Percentiles rank a stretch among this genome's conserved stretches.
These are phyloP conservation scores for Phyllosticta paracitricarpa DNA, from an alignment of 2,329 filamentous ascomycete genomes.

Conservation along the genomic window DNA sequence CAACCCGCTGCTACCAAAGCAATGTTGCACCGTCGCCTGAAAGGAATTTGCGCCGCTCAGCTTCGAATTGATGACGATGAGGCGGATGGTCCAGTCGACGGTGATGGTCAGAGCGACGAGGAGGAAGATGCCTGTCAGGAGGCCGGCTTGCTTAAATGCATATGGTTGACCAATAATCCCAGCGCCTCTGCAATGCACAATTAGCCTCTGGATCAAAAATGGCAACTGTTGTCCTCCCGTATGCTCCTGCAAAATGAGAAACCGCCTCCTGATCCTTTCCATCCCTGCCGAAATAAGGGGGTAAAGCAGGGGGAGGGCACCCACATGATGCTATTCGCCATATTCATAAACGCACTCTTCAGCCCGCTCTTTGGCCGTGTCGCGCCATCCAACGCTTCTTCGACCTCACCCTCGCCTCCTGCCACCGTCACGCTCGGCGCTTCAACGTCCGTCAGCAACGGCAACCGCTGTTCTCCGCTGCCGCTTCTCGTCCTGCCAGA, in stretches of 20 bases:
- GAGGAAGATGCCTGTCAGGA: constrained; percentile 68
- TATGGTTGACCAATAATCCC: constrained; percentile 78
- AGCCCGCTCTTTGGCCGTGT: constrained; percentile 72
- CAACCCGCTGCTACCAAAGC: constrained; percentile 79
- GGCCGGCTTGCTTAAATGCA: constrained; percentile 85
- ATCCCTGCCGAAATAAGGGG: not conserved
- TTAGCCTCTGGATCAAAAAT: not conserved
- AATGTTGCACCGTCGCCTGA: constrained; percentile 90
- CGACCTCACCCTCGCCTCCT: constrained; percentile 45
- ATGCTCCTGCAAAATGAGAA: not conserved
- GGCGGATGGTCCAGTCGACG: constrained; percentile 93
- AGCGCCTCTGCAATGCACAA: constrained; percentile 38
- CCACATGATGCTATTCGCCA: constrained; percentile 94
- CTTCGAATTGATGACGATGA: constrained; percentile 97
- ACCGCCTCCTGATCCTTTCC: not conserved
- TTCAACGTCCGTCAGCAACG: constrained; percentile 73
- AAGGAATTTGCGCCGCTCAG: constrained; percentile 88
- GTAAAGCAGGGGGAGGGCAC: constrained; percentile 9
- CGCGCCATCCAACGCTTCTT: constrained; percentile 49
- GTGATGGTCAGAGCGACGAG: constrained; percentile 70
- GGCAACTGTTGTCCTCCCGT: not conserved
- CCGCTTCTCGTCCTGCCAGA: constrained; percentile 29
- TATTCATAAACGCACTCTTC: constrained; percentile 93
- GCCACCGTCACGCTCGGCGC: constrained; percentile 68
- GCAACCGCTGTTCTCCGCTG: constrained; percentile 44